Percentiles rank a stretch among this genome's conserved stretches.
These are phyloP conservation scores for Aspergillus campestris DNA, from an alignment of 495 filamentous ascomycete genomes.

Conservation along the genomic window DNA sequence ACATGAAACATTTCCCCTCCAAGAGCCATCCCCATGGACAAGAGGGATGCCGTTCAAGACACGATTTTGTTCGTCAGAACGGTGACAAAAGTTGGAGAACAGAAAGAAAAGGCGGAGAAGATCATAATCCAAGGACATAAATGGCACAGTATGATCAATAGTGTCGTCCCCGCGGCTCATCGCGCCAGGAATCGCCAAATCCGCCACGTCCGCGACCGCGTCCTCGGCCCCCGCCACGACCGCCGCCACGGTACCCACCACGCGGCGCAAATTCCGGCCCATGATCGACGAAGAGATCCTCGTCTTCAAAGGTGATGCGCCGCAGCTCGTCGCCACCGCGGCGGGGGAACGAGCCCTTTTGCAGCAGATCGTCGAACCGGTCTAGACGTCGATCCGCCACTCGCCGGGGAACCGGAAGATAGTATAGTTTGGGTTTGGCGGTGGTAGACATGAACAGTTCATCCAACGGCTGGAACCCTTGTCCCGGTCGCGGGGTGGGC, in stretches of 20 bases:
- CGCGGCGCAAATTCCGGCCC: conserved; percentile 54
- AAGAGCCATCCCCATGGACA: too few species aligned
- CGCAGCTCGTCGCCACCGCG: conserved; percentile 56
- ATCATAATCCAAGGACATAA: background rate
- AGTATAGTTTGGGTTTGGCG: conserved; percentile 64
- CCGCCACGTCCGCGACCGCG: conserved; percentile 26
- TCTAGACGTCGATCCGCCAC: conserved; percentile 57
- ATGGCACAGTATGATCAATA: background rate
- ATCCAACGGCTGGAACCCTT: conserved; percentile 53
- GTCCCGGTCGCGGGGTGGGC: conserved; percentile 22
- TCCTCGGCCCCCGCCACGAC: conserved; percentile 20
- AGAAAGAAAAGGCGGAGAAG: conserved; percentile 2
- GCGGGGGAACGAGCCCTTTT: conserved; percentile 35
- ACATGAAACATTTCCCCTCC: background rate
- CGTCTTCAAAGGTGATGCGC: conserved; percentile 72
- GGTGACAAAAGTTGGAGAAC: background rate
- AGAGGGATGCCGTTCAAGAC: too few species aligned
- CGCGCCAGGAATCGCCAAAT: conserved; percentile 24
- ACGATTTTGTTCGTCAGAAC: too few species aligned
- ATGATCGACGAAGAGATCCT: conserved; percentile 60
- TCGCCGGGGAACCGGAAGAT: conserved; percentile 41
- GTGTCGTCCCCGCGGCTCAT: conserved; percentile 16
- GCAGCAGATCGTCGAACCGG: conserved; percentile 46
- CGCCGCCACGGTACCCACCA: conserved; percentile 3
- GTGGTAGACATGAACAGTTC: conserved; percentile 54